Percentiles rank a stretch among this genome's conserved stretches.
Evolutionary conservation across 345 rosid genomes (phyloP).

Genomic region (Microcos paniculata): DNA sequence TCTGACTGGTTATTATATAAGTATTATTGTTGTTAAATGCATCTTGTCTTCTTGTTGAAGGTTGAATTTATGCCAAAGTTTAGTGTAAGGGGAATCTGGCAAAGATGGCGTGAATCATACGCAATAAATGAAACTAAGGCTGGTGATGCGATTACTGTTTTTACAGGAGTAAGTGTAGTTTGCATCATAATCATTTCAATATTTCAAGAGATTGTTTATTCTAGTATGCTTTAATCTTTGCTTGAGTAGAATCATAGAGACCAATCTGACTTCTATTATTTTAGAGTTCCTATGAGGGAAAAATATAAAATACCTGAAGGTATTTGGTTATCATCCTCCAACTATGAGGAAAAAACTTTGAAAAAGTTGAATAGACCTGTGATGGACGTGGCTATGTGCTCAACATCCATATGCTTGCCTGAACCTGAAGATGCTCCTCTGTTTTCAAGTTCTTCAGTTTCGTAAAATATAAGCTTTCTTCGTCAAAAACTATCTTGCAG

Average conservation of each 20-base stretch:
- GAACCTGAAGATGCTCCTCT: not conserved
- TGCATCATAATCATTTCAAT: slow-evolving; percentile 7
- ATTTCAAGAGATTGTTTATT: not conserved
- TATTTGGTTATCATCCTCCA: not conserved
- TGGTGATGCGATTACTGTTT: slow-evolving; percentile 68
- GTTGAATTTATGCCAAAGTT: slow-evolving; percentile 95
- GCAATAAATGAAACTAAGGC: slow-evolving; percentile 49
- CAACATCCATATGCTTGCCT: not conserved
- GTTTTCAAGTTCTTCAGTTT: not conserved
- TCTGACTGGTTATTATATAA: not conserved
- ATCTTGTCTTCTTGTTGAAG: slow-evolving; percentile 38
- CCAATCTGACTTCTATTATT: not conserved
- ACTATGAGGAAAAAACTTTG: not conserved
- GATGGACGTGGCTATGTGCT: not conserved
- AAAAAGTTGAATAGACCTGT: not conserved
- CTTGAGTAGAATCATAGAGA: not conserved
- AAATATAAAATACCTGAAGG: not conserved
- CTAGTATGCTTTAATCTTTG: not conserved
- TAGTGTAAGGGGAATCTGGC: slow-evolving; percentile 94
- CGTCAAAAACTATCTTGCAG: not conserved
- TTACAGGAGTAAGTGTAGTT: slow-evolving; percentile 78
- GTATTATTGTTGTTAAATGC: slow-evolving; percentile 5
- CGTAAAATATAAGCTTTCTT: not conserved
- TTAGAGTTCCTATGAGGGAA: not conserved
- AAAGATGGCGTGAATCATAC: slow-evolving; percentile 91